Evolutionary conservation across 2,329 filamentous ascomycete species (phyloP), one percentile per base, ranked within the genome.

Genomic region (Diaporthe longicolla): DNA sequence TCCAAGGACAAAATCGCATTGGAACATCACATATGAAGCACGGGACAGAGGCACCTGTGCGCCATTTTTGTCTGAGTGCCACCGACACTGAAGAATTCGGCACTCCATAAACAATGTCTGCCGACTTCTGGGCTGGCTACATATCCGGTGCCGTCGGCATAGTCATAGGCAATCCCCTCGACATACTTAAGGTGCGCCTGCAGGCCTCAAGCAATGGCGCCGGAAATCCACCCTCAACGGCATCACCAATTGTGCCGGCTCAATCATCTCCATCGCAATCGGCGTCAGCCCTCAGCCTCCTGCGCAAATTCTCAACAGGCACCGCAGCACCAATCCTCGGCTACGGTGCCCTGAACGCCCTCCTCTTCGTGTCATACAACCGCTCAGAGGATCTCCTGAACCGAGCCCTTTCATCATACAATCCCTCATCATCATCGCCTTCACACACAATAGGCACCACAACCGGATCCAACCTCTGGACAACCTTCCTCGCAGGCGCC

Each of bases 111-210:
- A 71, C 32, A 71, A 96, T 97, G 94, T 94, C 94, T 68, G 91
- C 94, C 78, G 95, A 98, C 82, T 98, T 98, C 83, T 97, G 94
- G 94, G 94, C 95, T 73, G 95, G 95, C 79, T 98, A 98, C 83
- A 85, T 97, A 75, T 96, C 93, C 80, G 96, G 96, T 70, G 95
- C 93, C 73, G 88, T 93, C 65, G 94, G 95, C 59, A 98, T 98
- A 79, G 85, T 97, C 63, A 93, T 98, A 75, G 95, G 96, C 76
- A 98, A 98, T 79, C 95, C 95, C 4, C 87, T 98, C 10, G 83
- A 84, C 71, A 79, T 84, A 7, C 82, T 95, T 79, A 95, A 96
- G 83, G 94, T 95, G 70, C 93, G 92, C 54, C 86, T 97, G 3
- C 96, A 98, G 87, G 93, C 94, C 48, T 88, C 88, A 1, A n/a